These are phyloP conservation scores for Apiospora aurea DNA, from an alignment of 2,329 filamentous ascomycete genomes.

Conservation along the genomic window DNA sequence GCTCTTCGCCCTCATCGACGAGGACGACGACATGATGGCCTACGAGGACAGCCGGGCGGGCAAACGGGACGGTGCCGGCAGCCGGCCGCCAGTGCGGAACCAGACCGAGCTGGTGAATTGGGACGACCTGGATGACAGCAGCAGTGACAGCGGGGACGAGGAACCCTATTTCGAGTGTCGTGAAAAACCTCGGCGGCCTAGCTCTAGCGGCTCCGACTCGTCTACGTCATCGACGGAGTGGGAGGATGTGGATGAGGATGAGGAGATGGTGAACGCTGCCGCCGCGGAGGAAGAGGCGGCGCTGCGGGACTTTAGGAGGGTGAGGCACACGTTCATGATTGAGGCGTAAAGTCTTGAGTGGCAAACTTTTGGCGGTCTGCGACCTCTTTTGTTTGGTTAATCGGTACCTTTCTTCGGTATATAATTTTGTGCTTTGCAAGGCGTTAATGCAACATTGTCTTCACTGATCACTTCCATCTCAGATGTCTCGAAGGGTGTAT, in stretches of 20 bases:
- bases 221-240: neutral
- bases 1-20: slow-evolving; percentile 2
- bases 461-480: neutral
- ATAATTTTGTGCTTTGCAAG: neutral
- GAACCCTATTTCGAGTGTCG: too few species aligned
- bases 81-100: slow-evolving; percentile 7
- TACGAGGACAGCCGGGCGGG: neutral
- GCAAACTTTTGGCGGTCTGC: neutral
- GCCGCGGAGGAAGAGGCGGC: neutral
- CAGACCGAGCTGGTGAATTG: neutral
- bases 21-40: slow-evolving; percentile 6
- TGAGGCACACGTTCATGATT: neutral
- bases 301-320: neutral
- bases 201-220: neutral
- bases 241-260: neutral
- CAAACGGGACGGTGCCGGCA: neutral
- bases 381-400: neutral
- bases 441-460: neutral
- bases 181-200: neutral
- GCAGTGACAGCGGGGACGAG: neutral
- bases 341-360: neutral
- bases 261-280: neutral
- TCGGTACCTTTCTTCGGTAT: neutral
- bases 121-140: neutral
- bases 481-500: neutral